phyloP scores from a whole-genome alignment of 306 rosid genomes.

The Prunus mongolica region DNA sequence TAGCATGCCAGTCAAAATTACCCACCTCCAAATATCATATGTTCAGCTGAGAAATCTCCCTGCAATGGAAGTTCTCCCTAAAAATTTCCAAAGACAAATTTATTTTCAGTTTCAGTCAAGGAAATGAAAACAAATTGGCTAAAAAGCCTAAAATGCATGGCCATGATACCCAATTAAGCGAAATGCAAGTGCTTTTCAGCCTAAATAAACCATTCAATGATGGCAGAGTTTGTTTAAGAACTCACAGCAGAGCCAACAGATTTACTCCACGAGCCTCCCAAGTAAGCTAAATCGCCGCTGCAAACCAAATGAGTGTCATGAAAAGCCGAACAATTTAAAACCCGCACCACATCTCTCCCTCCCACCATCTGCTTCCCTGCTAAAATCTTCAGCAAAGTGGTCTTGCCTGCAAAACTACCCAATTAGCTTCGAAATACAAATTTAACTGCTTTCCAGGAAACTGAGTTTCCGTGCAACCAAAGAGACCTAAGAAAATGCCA shows the following conservation, averaged over 20 bases:
- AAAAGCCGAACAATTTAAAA: conserved; percentile 74
- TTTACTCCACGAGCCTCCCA: conserved; percentile 97
- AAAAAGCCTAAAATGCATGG: neutral
- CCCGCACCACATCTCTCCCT: conserved; percentile 90
- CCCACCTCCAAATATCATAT: conserved; percentile 97
- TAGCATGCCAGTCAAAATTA: neutral
- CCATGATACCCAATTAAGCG: neutral
- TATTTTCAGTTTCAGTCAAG: conserved; percentile 11
- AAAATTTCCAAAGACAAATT: conserved; percentile 19
- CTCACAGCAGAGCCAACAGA: conserved; percentile 85
- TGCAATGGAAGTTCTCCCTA: conserved; percentile 98
- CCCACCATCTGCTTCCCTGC: conserved; percentile 97
- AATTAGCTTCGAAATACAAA: neutral
- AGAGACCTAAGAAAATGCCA: neutral
- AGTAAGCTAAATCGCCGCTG: conserved; percentile 81
- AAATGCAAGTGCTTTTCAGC: neutral
- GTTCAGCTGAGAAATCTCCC: conserved; percentile 97
- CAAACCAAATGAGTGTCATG: conserved; percentile 88
- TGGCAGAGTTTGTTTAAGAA: neutral
- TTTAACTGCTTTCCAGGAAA: neutral
- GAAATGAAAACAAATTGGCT: neutral
- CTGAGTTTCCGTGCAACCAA: neutral
- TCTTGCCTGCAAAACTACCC: conserved; percentile 54
- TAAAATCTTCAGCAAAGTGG: conserved; percentile 78
- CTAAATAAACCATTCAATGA: neutral